Evolutionary conservation across 2,329 filamentous ascomycete genomes (phyloP), one percentile per base, ranked within the genome.

Genomic region (Monilinia aucupariae): DNA sequence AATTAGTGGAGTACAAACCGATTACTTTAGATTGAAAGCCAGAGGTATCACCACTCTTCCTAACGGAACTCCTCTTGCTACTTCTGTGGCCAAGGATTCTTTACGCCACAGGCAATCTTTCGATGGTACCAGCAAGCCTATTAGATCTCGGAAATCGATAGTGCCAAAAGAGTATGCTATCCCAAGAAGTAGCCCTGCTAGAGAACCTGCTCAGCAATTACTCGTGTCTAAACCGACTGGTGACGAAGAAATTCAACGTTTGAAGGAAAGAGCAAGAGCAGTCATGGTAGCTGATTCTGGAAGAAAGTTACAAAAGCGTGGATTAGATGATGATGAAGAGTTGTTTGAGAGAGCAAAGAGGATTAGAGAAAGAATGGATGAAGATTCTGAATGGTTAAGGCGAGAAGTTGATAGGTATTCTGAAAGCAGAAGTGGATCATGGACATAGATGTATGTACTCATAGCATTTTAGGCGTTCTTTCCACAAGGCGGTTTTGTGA

Each of bases 11-110:
- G 72, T 74, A 7, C 66, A 72, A 45, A 74, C 72, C 4, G 73
- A 75, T 62, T 75, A 75, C 60, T 75, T 74, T 59, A 69, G 73
- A 25, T 64, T 75, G 17, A 74, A 75, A 66, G 73, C 73, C 13
- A 68, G 73, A 50, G 73, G 73, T 3, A 73, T 75, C 10, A 65
- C 62, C 3, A 74, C 71, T 34, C 65, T 74, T 22, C 68, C 68
- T 15, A 63, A 72, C 59, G 72, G 73, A 15, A 68, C 67, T 12
- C 69, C 72, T 47, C 64, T 74, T 47, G 72, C 73, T 25, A 69
- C 45, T 34, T 71, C 72, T 20, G 73, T 67, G 6, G 70, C 69
- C 15, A 70, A 66, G 7, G 48, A 66, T 25, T 63, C 70, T 32
- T 47, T 72, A 8, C 68, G 64, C 22, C 58, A 62, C 4, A 72